Conservation (phyloP, 1,139 yeast species). For the Yamadazyma dendronema region DNA sequence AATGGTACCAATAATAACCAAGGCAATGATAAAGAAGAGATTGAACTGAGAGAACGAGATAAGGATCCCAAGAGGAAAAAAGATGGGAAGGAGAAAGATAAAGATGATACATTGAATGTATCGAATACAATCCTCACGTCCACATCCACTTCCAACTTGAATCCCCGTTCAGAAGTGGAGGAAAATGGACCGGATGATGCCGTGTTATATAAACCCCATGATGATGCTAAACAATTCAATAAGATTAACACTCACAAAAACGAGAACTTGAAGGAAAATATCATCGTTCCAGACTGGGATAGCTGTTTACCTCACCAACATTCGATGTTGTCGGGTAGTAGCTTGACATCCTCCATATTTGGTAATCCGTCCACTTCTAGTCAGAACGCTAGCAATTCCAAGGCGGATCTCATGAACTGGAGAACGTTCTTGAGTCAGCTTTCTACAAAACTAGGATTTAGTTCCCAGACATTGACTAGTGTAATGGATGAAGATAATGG, state of each 20-base stretch:
- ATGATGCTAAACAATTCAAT: slow-evolving; percentile 39
- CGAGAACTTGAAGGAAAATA: slow-evolving; percentile 41
- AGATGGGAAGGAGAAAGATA: slow-evolving; percentile 12
- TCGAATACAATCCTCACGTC: slow-evolving; percentile 38
- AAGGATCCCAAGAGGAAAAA: slow-evolving; percentile 13
- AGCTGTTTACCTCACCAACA: slow-evolving; percentile 35
- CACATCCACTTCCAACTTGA: slow-evolving; percentile 19
- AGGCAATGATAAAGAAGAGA: not conserved
- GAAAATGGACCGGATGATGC: slow-evolving; percentile 35
- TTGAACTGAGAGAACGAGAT: slow-evolving; percentile 1
- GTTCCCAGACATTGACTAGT: slow-evolving; percentile 30
- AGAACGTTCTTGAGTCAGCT: slow-evolving; percentile 34
- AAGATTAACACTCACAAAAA: slow-evolving; percentile 48
- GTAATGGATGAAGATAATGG: slow-evolving; percentile 21
- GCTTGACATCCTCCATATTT: slow-evolving; percentile 19
- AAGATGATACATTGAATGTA: slow-evolving; percentile 9
- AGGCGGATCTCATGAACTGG: slow-evolving; percentile 39
- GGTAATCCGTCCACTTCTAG: slow-evolving; percentile 29
- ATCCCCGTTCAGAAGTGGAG: slow-evolving; percentile 22
- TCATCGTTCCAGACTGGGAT: slow-evolving; percentile 46
- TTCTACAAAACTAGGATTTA: slow-evolving; percentile 39
- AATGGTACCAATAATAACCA: not conserved
- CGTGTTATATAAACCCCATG: slow-evolving; percentile 47
- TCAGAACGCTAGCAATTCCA: slow-evolving; percentile 16
- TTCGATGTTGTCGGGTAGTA: slow-evolving; percentile 27